These are phyloP conservation scores for Parastagonospora nodorum DNA, from an alignment of 2,329 filamentous ascomycete genomes.

Conservation along the genomic window DNA sequence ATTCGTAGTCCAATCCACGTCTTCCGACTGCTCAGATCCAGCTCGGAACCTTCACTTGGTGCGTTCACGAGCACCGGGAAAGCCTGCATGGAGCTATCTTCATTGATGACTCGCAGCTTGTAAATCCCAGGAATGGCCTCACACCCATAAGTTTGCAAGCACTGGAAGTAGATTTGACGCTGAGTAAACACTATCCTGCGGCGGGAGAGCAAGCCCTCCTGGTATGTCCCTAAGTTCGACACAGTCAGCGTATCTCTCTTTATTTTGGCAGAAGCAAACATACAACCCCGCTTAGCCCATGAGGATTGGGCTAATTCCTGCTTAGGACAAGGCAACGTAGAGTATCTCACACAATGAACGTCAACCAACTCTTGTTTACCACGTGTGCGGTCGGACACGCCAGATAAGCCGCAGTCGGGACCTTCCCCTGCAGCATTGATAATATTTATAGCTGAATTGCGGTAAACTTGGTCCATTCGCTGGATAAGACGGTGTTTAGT, in stretches of 20 bases:
- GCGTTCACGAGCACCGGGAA: no score
- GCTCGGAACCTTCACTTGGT: no score
- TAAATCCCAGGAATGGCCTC: neutral
- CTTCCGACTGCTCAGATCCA: no score
- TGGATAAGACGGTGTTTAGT: neutral
- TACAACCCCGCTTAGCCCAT: neutral
- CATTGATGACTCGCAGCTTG: neutral
- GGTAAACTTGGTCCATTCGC: neutral
- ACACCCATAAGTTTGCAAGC: neutral
- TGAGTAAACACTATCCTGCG: neutral
- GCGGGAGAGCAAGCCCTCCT: slow-evolving; percentile 1
- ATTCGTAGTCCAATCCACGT: no score
- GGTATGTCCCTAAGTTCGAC: neutral
- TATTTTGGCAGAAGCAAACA: no score
- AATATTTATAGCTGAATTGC: neutral
- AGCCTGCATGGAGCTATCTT: no score
- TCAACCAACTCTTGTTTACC: neutral
- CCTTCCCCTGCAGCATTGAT: neutral
- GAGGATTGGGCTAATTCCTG: no score
- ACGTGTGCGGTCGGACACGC: neutral
- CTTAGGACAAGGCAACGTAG: neutral
- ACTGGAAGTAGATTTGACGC: neutral
- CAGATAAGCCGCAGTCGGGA: neutral
- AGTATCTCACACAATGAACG: neutral
- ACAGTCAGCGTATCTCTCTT: neutral